A percentile compares a stretch with the other conserved stretches of the same genome.
Conservation (phyloP, 805 yeast genomes). For the Candida pseudoglaebosa region DNA sequence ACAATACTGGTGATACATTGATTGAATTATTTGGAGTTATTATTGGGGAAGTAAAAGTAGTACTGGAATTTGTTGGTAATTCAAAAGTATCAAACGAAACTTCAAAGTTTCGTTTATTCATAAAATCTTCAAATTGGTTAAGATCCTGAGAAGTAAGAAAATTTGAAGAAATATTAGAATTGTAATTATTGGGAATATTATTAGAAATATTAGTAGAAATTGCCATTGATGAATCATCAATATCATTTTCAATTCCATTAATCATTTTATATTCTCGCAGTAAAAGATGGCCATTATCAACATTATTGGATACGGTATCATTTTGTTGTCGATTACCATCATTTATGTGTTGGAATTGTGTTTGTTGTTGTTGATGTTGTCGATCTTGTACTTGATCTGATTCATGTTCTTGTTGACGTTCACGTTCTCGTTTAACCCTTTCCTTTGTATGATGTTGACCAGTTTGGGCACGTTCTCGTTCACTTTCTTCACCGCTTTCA, state of each 20-base stretch:
- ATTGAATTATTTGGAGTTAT: not conserved
- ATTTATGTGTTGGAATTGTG: too few species aligned
- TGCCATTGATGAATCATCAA: not conserved
- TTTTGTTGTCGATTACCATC: not conserved
- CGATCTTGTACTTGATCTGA: too few species aligned
- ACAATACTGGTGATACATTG: slow-evolving; percentile 1
- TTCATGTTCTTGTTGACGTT: not conserved
- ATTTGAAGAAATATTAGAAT: not conserved
- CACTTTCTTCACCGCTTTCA: slow-evolving; percentile 1
- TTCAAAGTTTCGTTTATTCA: not conserved
- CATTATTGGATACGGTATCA: not conserved
- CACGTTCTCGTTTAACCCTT: not conserved
- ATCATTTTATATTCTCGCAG: too few species aligned
- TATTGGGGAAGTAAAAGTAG: not conserved
- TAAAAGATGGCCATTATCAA: not conserved
- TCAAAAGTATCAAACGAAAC: not conserved
- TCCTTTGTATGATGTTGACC: not conserved
- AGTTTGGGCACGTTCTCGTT: not conserved
- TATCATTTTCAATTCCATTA: not conserved
- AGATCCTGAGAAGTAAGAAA: not conserved
- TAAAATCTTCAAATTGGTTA: slow-evolving; percentile 1
- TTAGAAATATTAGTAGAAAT: not conserved
- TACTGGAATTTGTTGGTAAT: not conserved
- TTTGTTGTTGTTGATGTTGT: not conserved
- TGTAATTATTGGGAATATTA: too few species aligned